A percentile compares a stretch with the other conserved stretches of the same genome.
Conservation (phyloP, 2,329 filamentous ascomycete species). For the Sphaerulina musiva region DNA sequence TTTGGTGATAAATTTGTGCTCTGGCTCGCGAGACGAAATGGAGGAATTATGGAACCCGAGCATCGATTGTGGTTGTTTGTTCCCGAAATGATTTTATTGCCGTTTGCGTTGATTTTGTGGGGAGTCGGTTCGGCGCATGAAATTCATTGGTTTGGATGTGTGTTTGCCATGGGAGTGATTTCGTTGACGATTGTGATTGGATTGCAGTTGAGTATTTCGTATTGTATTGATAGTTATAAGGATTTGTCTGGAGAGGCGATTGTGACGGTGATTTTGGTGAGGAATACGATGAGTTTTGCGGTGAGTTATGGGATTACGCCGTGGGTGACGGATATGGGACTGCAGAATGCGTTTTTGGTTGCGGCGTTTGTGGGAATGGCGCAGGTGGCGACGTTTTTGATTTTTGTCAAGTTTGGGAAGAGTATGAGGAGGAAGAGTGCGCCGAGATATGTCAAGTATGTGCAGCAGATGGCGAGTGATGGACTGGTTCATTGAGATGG, state of each 20-base stretch:
- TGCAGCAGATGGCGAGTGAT: conserved; percentile 29
- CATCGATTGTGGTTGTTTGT: conserved; percentile 38
- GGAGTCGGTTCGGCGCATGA: conserved; percentile 44
- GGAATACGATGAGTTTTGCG: conserved; percentile 46
- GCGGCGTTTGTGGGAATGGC: conserved; percentile 41
- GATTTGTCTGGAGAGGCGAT: conserved; percentile 42
- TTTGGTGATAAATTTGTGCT: conserved; percentile 35
- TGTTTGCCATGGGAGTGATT: conserved; percentile 43
- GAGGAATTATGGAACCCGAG: conserved; percentile 38
- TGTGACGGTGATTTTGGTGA: conserved; percentile 43
- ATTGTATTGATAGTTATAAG: conserved; percentile 43
- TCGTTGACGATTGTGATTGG: conserved; percentile 40
- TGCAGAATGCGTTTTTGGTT: conserved; percentile 40
- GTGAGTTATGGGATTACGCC: conserved; percentile 46
- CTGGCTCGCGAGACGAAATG: conserved; percentile 34
- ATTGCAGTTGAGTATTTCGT: conserved; percentile 38
- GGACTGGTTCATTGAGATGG: conserved; percentile 22
- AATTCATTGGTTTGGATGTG: conserved; percentile 46
- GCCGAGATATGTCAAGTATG: conserved; percentile 36
- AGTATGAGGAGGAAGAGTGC: conserved; percentile 35
- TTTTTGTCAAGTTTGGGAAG: conserved; percentile 48
- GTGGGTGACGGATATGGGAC: conserved; percentile 40
- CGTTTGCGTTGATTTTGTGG: conserved; percentile 44
- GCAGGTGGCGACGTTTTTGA: conserved; percentile 36
- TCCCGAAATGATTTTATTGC: conserved; percentile 39